Evolutionary conservation across 208 protist genomes (phyloP).

Genomic region (Acanthamoeba divionensis): DNA sequence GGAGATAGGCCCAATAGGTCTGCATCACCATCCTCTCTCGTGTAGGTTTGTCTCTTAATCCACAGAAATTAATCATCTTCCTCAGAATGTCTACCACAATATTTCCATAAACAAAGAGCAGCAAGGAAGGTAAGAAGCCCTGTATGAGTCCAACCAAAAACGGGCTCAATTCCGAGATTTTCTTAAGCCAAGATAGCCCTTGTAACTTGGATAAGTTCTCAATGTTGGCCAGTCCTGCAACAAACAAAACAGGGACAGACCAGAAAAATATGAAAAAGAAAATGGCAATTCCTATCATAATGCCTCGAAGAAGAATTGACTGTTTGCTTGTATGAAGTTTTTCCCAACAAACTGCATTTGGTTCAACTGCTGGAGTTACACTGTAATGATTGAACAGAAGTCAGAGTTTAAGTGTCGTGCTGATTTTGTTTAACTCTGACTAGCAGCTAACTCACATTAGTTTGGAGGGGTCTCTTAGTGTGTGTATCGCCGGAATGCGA

Average conservation of each 20-base stretch:
- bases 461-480: not conserved
- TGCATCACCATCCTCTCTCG: not conserved
- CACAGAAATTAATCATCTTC: not conserved
- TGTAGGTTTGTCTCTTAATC: not conserved
- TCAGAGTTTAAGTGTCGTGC: not conserved
- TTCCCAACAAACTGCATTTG: not conserved
- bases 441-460: not conserved
- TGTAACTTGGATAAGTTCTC: not conserved
- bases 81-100: not conserved
- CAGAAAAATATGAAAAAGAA: constrained; percentile 42
- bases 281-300: not conserved
- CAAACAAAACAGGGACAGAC: constrained; percentile 17
- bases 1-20: not conserved
- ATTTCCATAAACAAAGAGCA: constrained; percentile 17
- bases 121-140: constrained; percentile 8
- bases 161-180: not conserved
- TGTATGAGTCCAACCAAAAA: not conserved
- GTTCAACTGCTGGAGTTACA: not conserved
- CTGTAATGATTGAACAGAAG: not conserved
- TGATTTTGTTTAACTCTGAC: not conserved
- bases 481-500: not conserved
- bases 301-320: not conserved
- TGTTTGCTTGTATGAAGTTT: not conserved
- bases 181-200: not conserved
- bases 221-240: constrained; percentile 29